Percentiles rank a stretch among this genome's conserved stretches.
Evolutionary conservation across 805 yeast species (phyloP).

Genomic region (Kazachstania africana): DNA sequence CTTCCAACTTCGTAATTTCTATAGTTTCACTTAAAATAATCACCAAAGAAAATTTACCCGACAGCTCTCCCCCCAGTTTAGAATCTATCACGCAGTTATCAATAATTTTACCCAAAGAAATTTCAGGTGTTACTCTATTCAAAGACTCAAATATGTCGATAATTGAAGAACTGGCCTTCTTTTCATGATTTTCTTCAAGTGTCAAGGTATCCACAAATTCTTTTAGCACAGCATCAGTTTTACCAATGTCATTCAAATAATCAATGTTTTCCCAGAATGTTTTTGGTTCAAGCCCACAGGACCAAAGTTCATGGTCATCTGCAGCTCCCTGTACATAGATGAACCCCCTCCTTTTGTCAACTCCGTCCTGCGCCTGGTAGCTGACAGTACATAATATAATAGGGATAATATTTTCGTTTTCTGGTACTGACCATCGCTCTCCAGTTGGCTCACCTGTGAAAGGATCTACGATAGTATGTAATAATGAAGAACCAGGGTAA

Average conservation of each 20-base stretch:
- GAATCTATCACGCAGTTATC: conserved; percentile 7
- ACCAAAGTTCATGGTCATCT: conserved; percentile 89
- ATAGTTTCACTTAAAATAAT: conserved; percentile 13
- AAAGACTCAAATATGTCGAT: conserved; percentile 7
- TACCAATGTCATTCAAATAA: conserved; percentile 15
- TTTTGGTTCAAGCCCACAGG: conserved; percentile 39
- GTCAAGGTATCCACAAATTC: conserved; percentile 5
- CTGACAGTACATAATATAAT: conserved; percentile 52
- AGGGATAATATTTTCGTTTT: conserved; percentile 30
- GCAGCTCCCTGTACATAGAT: conserved; percentile 87
- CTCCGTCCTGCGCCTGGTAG: conserved; percentile 47
- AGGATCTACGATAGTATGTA: conserved; percentile 14
- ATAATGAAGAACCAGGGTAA: conserved; percentile 38
- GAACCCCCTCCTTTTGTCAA: conserved; percentile 34
- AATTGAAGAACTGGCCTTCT: neutral
- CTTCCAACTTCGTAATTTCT: neutral
- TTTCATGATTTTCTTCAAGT: neutral
- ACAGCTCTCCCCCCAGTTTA: conserved; percentile 4
- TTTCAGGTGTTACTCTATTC: conserved; percentile 12
- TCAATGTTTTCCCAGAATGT: conserved; percentile 43
- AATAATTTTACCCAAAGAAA: conserved; percentile 13
- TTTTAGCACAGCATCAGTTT: conserved; percentile 25
- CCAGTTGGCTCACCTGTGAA: conserved; percentile 22
- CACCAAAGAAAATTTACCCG: conserved; percentile 5
- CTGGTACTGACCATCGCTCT: conserved; percentile 26